Base-by-base conservation (phyloP, 1,139 yeast genomes). In the Debaryomyces subglobosus region DNA sequence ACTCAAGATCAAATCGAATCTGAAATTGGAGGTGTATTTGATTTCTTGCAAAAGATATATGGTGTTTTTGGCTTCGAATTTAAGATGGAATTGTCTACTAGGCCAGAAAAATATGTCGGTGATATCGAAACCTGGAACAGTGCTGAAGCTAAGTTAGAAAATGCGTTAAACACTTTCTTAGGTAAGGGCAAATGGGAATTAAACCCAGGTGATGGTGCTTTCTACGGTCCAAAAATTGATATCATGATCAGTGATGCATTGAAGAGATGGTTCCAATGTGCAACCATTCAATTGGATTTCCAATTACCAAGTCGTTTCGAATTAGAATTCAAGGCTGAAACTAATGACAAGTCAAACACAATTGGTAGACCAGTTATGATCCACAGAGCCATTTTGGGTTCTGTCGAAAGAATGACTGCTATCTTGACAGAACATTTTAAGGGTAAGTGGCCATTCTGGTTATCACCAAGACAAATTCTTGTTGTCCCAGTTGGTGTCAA, bases 371-470 rank as follows among this genome's bases (percentile, higher is more conserved):
- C 99, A 44, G 98, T 94, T 49, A 94, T 94, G 98, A 91, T 94
- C 64, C 99, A 94, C 75, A 88, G 99, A 77, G 99, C 99, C 58
- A 89, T 94, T 57, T 84, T 91, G 68, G 99, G 99, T 53, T 91
- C 97, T 38, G 94, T 94, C 47, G 99, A 94, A 78, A 87, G 99
- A 80, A 91, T 94, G 96, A 87, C 96, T 58, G 98, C 97, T 53
- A 90, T 94, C 61, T 84, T 94, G 71, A 91, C 96, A 52, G 99
- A 94, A 71, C 98, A 94, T 74, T 92, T 79, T 74, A 96, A 92
- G 66, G 99, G 99, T 64, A 91, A 89, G 70, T 92, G 98, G 98
- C 99, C 99, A 63, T 87, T 94, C 81, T 94, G 99, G 99, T 79
- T 94, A 63, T 91, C 97, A 29, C 99, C 99, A 63, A 88, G 98